Conservation (phyloP, 768 basidiomycete species). For the Chalciporus pseudorubinellus region DNA sequence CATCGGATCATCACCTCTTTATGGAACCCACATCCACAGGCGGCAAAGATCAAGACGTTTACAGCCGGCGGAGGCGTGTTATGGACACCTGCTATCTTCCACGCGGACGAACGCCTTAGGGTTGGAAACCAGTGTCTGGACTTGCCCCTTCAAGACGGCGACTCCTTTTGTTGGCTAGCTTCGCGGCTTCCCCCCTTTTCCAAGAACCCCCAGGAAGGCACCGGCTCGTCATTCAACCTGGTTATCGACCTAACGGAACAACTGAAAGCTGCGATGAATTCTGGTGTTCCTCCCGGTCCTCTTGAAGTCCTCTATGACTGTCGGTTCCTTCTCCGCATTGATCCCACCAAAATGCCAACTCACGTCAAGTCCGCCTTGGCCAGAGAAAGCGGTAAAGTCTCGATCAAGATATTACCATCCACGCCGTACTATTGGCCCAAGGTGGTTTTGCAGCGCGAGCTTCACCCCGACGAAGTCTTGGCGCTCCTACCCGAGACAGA, state of each 20-base stretch:
- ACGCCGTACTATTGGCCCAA: conserved; percentile 50
- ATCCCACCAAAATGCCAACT: conserved; percentile 42
- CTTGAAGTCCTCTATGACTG: conserved; percentile 58
- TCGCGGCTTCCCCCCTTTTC: conserved; percentile 51
- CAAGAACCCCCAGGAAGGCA: conserved; percentile 29
- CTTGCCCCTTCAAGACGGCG: conserved; percentile 12
- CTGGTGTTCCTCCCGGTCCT: conserved; percentile 1
- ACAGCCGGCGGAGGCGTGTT: conserved; percentile 60
- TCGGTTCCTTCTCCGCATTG: conserved; percentile 56
- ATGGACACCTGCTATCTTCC: conserved; percentile 55
- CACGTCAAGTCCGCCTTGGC: conserved; percentile 32
- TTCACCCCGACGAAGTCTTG: conserved; percentile 20
- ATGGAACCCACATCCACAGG: conserved; percentile 39
- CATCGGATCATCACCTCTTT: conserved; percentile 47
- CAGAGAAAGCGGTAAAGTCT: conserved; percentile 13
- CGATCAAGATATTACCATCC: conserved; percentile 37
- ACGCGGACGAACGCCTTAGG: conserved; percentile 17
- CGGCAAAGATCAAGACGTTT: conserved; percentile 35
- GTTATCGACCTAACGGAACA: conserved; percentile 43
- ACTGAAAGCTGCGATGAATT: conserved; percentile 17
- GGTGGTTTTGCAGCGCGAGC: conserved; percentile 33
- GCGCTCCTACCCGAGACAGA: conserved; percentile 17
- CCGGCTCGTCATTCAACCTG: conserved; percentile 27
- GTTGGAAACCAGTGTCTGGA: conserved; percentile 18
- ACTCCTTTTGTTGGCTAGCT: conserved; percentile 57